Conservation (phyloP, 1,284 basidiomycete genomes). For the Ustilago esculenta region DNA sequence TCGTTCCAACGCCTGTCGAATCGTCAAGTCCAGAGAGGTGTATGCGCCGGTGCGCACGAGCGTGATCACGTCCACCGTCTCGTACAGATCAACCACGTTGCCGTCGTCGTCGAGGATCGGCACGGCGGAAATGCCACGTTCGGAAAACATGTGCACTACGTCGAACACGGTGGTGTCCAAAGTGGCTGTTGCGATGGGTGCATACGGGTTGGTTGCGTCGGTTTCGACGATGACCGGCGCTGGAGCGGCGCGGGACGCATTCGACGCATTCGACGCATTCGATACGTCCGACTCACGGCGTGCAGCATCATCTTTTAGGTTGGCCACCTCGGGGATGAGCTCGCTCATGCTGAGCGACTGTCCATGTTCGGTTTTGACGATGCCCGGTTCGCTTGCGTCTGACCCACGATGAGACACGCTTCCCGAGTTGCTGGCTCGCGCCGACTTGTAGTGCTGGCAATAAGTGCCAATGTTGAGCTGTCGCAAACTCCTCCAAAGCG, state of each 20-base stretch:
- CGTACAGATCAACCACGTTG: conserved; percentile 94
- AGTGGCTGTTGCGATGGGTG: conserved; percentile 91
- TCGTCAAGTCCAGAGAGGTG: conserved; percentile 92
- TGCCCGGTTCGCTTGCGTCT: conserved; percentile 37
- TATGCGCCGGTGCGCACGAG: conserved; percentile 90
- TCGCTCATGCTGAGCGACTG: conserved; percentile 24
- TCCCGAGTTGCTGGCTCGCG: background rate
- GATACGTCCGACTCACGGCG: too few relatives aligned
- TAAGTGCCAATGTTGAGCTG: conserved; percentile 94
- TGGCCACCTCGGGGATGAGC: conserved; percentile 5
- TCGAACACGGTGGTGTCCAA: conserved; percentile 93
- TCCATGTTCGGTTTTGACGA: conserved; percentile 15
- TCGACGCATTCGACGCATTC: too few relatives aligned
- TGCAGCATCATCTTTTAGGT: too few relatives aligned
- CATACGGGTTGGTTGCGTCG: conserved; percentile 71
- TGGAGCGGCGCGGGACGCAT: conserved; percentile 6
- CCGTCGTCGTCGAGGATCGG: conserved; percentile 94
- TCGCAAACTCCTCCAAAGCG: conserved; percentile 77
- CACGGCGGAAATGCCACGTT: conserved; percentile 92
- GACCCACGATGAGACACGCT: conserved; percentile 22
- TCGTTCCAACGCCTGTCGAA: conserved; percentile 89
- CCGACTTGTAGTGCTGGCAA: conserved; percentile 69
- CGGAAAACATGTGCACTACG: conserved; percentile 98
- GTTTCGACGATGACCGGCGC: background rate
- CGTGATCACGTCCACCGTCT: conserved; percentile 94